Conservation (phyloP, 2,329 filamentous ascomycete genomes). For the Diaporthe vexans region DNA sequence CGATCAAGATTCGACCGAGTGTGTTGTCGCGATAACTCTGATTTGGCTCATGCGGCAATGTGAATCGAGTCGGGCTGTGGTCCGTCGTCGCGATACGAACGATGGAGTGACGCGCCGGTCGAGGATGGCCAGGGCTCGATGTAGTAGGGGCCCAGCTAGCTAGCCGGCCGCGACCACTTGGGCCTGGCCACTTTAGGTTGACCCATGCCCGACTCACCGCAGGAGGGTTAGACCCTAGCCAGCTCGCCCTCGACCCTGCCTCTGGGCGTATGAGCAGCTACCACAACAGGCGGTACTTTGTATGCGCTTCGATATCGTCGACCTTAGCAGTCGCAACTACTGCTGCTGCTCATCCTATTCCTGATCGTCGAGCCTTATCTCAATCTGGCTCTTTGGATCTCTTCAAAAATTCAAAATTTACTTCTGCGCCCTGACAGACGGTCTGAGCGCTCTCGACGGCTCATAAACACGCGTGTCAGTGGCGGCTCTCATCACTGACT, state of each 20-base stretch:
- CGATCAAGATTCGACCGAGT: not conserved
- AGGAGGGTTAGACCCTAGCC: conserved; percentile 7
- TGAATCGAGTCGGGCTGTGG: conserved; percentile 19
- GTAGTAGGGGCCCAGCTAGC: not conserved
- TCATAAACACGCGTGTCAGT: not conserved
- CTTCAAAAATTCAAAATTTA: too few species aligned
- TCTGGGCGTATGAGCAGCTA: not conserved
- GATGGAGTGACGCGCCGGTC: conserved; percentile 20
- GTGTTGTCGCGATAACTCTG: not conserved
- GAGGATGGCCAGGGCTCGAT: conserved; percentile 25
- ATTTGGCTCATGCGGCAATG: conserved; percentile 5
- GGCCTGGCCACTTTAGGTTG: conserved; percentile 16
- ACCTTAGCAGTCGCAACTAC: not conserved
- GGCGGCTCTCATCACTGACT: conserved; percentile 3
- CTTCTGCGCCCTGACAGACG: not conserved
- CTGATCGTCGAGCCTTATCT: not conserved
- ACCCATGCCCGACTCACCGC: not conserved
- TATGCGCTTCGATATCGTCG: not conserved
- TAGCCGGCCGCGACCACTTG: not conserved
- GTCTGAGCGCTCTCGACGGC: not conserved
- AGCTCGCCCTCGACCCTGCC: not conserved
- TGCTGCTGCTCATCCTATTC: not conserved
- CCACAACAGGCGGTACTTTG: not conserved
- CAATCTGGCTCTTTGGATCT: not conserved
- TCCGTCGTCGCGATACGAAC: conserved; percentile 31